Base-by-base conservation (phyloP, 2,329 filamentous ascomycete species). In the Alternaria sp. region DNA sequence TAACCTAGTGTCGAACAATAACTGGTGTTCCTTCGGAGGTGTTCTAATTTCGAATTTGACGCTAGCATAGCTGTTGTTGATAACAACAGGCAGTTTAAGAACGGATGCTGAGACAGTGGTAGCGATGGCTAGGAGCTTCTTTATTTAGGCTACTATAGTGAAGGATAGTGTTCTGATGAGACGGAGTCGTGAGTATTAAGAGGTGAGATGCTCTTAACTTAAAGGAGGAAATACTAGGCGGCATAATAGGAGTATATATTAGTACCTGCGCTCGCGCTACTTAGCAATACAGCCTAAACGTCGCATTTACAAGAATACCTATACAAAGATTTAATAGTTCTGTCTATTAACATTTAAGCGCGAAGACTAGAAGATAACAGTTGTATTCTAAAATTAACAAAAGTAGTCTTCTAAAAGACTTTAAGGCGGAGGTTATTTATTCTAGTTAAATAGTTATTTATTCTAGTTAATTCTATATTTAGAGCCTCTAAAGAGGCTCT, bases 1-100 rank as follows among this genome's bases (percentile, higher is more conserved):
- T 3, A 66, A 70, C 26, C 69, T 66, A 4, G 69, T 71, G 46
- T 71, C 69, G 57, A 71, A 68, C 7, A 66, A 13, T 6, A 70
- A 51, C 5, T 47, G 54, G 54, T 70, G 68, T 12, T 64, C 58
- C n/a, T 61, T 66, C 2, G 62, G 47, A 3, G 69, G 68, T 25
- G 68, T 69, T 23, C 69, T 52, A 5, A 61, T 44, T 5, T 61
- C 32, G 13, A 61, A 4, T 25, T 32, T 49, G 15, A 61, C 66
- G 25, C 59, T 52, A 30, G 54, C 36, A 28, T 71, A 70, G 43
- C 19, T 56, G 23, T 44, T 55, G 30, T 58, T 26, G 10, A 69
- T 51, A 30, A 32, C 44, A 9, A 71, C 59, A 3, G 69, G 69
- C 21, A 71, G 4, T 8, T 71, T 64, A 10, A 71, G 44, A 2